Percentiles rank a stretch among this genome's conserved stretches.
phyloP scores from a whole-genome alignment of 2,329 filamentous ascomycete species.

The Ascosphaera apis region DNA sequence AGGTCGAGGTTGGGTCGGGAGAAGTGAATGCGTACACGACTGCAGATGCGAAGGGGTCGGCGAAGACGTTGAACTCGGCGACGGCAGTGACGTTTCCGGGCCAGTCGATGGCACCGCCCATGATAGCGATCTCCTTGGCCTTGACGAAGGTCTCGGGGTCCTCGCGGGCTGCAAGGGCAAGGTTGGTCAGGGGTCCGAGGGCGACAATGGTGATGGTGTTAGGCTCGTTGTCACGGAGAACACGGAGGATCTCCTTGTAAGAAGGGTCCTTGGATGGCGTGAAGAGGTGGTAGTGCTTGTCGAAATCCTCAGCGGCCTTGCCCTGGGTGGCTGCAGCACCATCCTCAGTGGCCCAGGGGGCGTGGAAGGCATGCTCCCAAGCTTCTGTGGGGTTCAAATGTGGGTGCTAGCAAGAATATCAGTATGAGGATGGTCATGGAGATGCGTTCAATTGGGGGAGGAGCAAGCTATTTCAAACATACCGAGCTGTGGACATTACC shows the following conservation, averaged over 20 bases:
- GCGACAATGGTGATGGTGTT: conserved; percentile 78
- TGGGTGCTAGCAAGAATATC: conserved; percentile 30
- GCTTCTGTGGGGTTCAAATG: conserved; percentile 51
- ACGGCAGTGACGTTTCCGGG: conserved; percentile 67
- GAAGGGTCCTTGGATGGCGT: conserved; percentile 49
- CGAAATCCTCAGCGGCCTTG: conserved; percentile 20
- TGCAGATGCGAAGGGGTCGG: conserved; percentile 58
- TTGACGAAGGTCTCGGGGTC: conserved; percentile 76
- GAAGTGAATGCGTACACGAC: conserved; percentile 59
- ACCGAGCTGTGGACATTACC: conserved; percentile 44
- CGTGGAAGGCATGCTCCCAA: conserved; percentile 46
- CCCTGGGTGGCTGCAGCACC: conserved; percentile 17
- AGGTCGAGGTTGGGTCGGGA: conserved; percentile 48
- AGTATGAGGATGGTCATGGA: conserved; percentile 6
- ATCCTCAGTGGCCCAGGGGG: conserved; percentile 11
- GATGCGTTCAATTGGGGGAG: not conserved
- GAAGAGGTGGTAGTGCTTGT: conserved; percentile 33
- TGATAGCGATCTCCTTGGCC: conserved; percentile 78
- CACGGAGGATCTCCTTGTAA: conserved; percentile 70
- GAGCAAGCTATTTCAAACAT: conserved; percentile 5
- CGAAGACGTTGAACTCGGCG: conserved; percentile 89
- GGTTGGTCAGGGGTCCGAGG: conserved; percentile 78
- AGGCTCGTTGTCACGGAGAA: conserved; percentile 57
- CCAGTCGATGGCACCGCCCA: conserved; percentile 67
- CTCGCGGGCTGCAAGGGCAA: conserved; percentile 67